Base-by-base conservation (phyloP, 2,329 filamentous ascomycete species). In the Colletotrichum eleusines region DNA sequence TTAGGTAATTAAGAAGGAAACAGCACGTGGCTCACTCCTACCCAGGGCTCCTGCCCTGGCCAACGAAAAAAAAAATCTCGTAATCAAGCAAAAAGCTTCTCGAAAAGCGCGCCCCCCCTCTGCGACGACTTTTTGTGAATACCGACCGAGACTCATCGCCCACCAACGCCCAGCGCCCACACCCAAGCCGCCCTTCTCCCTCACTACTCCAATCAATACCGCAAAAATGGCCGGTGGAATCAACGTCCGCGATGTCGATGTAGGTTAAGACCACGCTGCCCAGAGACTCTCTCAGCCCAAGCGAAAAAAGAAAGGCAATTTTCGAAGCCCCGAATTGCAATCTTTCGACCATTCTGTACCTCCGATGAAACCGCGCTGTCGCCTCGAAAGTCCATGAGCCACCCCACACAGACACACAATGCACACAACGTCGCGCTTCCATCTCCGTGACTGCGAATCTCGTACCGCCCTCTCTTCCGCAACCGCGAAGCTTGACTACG, bases 241-340 rank as follows among this genome's bases (percentile, higher is more conserved):
- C 83, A 89, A 87, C 80, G 93, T 95, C 86, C 92, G 92, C 86
- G 93, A 95, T 87, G 92, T 95, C 84, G 91, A 93, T 89, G 91
- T 93, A 90, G 85, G 90, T 90, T 73, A 35, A 65, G 59, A 79
- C 65, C 74, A 72, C 74, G 71, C 74, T 78, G 50, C 50, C 63
- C 38, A 42, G 44, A 55, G 35, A 66, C 50, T 38, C 48, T 51
- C 23, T 65, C 63, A n/a, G n/a, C 53, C 57, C 42, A 28, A 44
- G 59, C n/a, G 40, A 53, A 54, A n/a, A 33, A 38, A 61, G 51
- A 44, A 53, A 31, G 55, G 57, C 51, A 16, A 46, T 54, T 42
- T n/a, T 53, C 70, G 46, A 60, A 61, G 42, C 7, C 40, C 55
- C 65, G 57, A 72, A 48, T 46, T 62, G 51, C 33, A 31, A 46